These are phyloP conservation scores for Monosporascus sp. DNA, from an alignment of 2,329 filamentous ascomycete species.

Conservation along the genomic window DNA sequence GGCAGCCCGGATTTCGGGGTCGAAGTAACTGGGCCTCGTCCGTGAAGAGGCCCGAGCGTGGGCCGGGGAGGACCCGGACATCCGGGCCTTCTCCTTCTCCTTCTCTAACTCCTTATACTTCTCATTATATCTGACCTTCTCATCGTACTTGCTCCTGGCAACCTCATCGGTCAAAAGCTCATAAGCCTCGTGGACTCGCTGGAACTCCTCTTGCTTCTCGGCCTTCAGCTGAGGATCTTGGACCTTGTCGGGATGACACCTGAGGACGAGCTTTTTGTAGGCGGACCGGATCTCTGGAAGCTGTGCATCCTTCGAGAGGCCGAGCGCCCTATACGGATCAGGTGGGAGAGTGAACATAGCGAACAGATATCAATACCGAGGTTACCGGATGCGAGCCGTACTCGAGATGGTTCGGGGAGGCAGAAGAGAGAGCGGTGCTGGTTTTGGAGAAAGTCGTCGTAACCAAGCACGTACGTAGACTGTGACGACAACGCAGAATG, in stretches of 20 bases:
- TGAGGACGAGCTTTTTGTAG: constrained; percentile 80
- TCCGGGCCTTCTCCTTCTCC: constrained; percentile 36
- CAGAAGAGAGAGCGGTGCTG: constrained; percentile 4
- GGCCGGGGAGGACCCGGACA: constrained; percentile 36
- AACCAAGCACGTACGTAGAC: constrained; percentile 19
- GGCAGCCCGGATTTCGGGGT: constrained; percentile 45
- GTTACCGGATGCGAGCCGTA: background rate
- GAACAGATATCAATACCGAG: constrained; percentile 12
- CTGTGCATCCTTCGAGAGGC: constrained; percentile 67
- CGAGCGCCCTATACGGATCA: constrained; percentile 77
- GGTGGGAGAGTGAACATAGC: constrained; percentile 49
- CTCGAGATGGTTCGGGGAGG: constrained; percentile 1
- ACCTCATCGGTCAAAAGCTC: constrained; percentile 79
- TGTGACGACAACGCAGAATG: constrained; percentile 16
- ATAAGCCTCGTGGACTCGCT: constrained; percentile 88
- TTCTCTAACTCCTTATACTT: constrained; percentile 48
- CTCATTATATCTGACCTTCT: constrained; percentile 62
- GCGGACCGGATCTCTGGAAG: constrained; percentile 68
- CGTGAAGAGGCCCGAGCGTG: background rate
- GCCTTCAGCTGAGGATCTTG: constrained; percentile 71
- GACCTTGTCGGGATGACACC: constrained; percentile 88
- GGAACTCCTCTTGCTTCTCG: constrained; percentile 80
- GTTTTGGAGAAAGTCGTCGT: constrained; percentile 12
- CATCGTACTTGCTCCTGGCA: constrained; percentile 71
- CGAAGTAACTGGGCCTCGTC: constrained; percentile 24